These are phyloP conservation scores for Verticillium tricorpus DNA, from an alignment of 2,329 filamentous ascomycete species.

Conservation along the genomic window DNA sequence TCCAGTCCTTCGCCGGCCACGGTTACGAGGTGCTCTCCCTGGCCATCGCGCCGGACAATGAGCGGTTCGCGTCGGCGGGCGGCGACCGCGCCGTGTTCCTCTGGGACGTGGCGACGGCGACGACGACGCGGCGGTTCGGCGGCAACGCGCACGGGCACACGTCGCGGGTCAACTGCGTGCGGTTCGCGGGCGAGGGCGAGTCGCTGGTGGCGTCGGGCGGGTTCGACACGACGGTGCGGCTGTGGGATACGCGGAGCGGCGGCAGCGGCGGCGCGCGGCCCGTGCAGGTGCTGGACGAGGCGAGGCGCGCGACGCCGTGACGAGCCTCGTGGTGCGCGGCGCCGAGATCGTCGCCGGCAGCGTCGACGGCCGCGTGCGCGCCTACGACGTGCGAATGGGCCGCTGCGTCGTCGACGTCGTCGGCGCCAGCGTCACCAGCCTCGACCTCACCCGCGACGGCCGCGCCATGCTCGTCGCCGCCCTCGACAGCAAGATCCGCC, in stretches of 20 bases:
- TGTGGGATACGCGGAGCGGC: conserved; percentile 64
- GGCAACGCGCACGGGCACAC: conserved; percentile 59
- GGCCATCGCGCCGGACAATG: conserved; percentile 69
- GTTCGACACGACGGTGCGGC: conserved; percentile 68
- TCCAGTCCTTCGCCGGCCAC: conserved; percentile 86
- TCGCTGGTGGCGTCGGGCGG: conserved; percentile 67
- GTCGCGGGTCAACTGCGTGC: conserved; percentile 71
- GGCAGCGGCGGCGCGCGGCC: conserved; percentile 43
- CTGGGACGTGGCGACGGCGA: conserved; percentile 85
- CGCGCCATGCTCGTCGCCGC: conserved; percentile 70
- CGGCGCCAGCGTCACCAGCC: conserved; percentile 67
- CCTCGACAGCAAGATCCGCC: conserved; percentile 69
- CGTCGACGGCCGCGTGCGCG: conserved; percentile 77
- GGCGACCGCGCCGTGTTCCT: conserved; percentile 89
- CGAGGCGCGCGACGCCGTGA: conserved; percentile 70
- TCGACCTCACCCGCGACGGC: conserved; percentile 66
- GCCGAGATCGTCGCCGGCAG: conserved; percentile 67
- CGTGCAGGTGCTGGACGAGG: conserved; percentile 69
- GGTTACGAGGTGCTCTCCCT: conserved; percentile 89
- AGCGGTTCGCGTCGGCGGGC: conserved; percentile 79
- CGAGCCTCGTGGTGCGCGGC: conserved; percentile 40
- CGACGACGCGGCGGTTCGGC: conserved; percentile 71
- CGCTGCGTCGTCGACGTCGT: conserved; percentile 66
- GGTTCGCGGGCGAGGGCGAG: conserved; percentile 74
- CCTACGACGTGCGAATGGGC: conserved; percentile 80